Base-by-base conservation (phyloP, 805 yeast species). In the Jamesozyma lodderae region DNA sequence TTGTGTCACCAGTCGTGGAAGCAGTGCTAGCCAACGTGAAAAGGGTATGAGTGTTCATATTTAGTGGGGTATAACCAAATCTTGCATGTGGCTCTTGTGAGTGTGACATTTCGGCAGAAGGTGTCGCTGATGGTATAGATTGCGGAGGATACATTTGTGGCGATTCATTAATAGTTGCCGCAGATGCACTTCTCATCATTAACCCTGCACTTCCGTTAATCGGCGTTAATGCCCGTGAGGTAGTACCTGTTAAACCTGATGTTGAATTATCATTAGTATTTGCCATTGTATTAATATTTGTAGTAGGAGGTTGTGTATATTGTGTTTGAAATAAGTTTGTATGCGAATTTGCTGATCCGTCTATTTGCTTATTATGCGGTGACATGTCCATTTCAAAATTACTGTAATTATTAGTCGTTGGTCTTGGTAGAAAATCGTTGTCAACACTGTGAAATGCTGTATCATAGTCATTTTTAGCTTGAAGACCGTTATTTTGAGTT, bases 391-490 rank as follows among this genome's bases (percentile, higher is more conserved):
- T 36, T 6, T 46, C 52, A 25, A 52, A 45, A 11, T 42, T 36
- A 31, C 44, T 41, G 31, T 46, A 53, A 21, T 45, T 35, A 10
- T 13, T 13, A 15, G n/a, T 46, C 2, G 57, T 51, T 14, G 53
- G 39, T 20, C 44, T 44, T 2, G 57, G 42, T n/a, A 51, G 35
- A 31, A 53, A 49, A 16, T 51, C 55, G 15, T 41, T 38, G 26
- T 36, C 42, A 11, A 27, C 18, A 23, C 29, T 36, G 17, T 27
- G 38, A 23, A 28, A 19, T 23, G 23, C 28, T 13, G 5, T 21
- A 14, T 23, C 28, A 8, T 13, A 32, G 16, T 22, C 16, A n/a
- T n/a, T 11, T 10, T 24, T n/a, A n/a, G n/a, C n/a, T n/a, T n/a
- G n/a, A n/a, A n/a, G n/a, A n/a, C n/a, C n/a, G n/a, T n/a, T n/a